Conservation (phyloP, 2,329 filamentous ascomycete species). For the Trichocomaceae sp. region DNA sequence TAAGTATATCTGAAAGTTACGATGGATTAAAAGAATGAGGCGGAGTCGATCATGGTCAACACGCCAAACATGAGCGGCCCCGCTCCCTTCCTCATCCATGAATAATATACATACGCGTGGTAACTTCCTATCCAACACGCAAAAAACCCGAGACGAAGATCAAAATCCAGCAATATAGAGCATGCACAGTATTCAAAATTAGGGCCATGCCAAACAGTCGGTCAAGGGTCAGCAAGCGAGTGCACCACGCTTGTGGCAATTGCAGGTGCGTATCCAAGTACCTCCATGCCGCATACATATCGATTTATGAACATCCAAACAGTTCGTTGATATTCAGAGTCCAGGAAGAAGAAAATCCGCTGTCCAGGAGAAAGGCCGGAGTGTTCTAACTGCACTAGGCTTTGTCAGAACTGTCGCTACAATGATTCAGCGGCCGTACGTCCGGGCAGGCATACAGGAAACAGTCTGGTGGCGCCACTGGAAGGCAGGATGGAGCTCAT, state of each 20-base stretch:
- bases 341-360: slow-evolving; percentile 19
- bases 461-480: slow-evolving; percentile 10
- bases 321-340: background rate
- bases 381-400: slow-evolving; percentile 19
- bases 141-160: background rate
- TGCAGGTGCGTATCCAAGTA: slow-evolving; percentile 16
- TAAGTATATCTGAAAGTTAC: too few species aligned
- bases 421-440: background rate
- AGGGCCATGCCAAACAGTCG: slow-evolving; percentile 4
- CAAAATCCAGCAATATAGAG: background rate
- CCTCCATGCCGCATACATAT: background rate
- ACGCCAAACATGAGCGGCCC: too few species aligned
- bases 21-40: too few species aligned
- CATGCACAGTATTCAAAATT: background rate
- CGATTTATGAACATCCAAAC: background rate
- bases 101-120: too few species aligned
- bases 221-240: slow-evolving; percentile 6
- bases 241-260: slow-evolving; percentile 14
- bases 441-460: background rate
- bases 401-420: slow-evolving; percentile 17
- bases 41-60: too few species aligned
- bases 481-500: slow-evolving; percentile 15
- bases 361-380: slow-evolving; percentile 20
- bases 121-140: background rate
- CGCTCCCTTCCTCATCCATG: background rate